These are phyloP conservation scores for Fusarium pilosicola DNA, from an alignment of 2,329 filamentous ascomycete genomes.

Conservation along the genomic window DNA sequence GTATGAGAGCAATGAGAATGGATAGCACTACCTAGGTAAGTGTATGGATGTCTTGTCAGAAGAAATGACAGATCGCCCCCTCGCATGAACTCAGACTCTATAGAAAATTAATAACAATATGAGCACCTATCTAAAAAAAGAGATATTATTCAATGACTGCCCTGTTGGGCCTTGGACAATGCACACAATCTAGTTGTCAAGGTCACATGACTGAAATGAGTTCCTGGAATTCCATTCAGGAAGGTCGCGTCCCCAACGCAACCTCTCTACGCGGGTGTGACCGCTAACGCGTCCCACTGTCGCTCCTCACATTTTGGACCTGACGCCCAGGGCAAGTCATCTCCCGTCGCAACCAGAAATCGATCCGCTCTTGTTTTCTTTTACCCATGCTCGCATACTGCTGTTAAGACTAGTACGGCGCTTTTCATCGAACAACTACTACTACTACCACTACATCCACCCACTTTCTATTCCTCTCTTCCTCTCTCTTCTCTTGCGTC, in stretches of 20 bases:
- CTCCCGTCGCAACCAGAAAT: conserved; percentile 38
- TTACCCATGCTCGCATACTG: conserved; percentile 15
- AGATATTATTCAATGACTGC: neutral
- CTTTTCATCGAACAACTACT: conserved; percentile 23
- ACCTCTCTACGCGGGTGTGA: conserved; percentile 47
- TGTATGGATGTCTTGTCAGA: neutral
- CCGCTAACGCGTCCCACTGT: conserved; percentile 43
- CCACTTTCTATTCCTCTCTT: conserved; percentile 10
- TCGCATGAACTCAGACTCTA: neutral
- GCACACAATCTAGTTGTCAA: neutral
- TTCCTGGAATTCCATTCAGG: neutral
- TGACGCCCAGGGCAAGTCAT: conserved; percentile 29
- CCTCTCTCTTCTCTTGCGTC: neutral
- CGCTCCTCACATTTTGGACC: conserved; percentile 28
- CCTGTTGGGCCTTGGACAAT: neutral
- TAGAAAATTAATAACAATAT: neutral
- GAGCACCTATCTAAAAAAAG: neutral
- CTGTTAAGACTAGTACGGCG: conserved; percentile 21
- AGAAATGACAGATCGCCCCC: neutral
- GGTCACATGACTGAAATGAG: conserved; percentile 20
- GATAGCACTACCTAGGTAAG: neutral
- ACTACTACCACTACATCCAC: conserved; percentile 3
- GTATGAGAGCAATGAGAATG: neutral
- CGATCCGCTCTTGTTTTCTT: conserved; percentile 42
- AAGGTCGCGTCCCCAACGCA: conserved; percentile 26